These are phyloP conservation scores for Vigna radiata DNA, from an alignment of 306 rosid genomes.

Conservation along the genomic window DNA sequence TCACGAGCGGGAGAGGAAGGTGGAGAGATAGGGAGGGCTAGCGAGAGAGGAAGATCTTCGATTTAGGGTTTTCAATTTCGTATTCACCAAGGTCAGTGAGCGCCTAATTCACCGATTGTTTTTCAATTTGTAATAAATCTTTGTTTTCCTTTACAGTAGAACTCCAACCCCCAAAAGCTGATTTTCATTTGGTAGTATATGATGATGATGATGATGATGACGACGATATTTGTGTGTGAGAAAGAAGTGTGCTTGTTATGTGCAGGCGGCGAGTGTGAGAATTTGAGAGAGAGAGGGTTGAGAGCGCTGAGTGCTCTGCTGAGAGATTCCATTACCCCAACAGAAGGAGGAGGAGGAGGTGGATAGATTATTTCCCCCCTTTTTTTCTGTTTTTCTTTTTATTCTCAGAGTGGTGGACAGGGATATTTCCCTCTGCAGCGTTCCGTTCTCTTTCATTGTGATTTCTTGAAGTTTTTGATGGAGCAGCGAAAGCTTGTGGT, in stretches of 20 bases:
- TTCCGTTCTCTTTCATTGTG: conserved; percentile 37
- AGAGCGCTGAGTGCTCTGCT: conserved; percentile 63
- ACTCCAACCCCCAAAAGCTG: conserved; percentile 49
- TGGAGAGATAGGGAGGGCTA: conserved; percentile 23
- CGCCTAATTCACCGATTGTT: conserved; percentile 42
- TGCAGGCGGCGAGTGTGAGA: conserved; percentile 96
- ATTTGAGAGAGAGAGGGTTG: conserved; percentile 77
- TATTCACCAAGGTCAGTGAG: conserved; percentile 81
- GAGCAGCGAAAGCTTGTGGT: conserved; percentile 98
- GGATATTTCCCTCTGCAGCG: conserved; percentile 52
- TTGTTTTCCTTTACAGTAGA: conserved; percentile 41
- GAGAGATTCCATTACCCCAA: conserved; percentile 42
- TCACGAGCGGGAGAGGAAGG: conserved; percentile 43
- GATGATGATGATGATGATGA: conserved; percentile 50
- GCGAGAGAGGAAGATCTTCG: conserved; percentile 52
- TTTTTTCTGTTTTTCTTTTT: no score
- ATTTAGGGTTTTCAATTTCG: conserved; percentile 58
- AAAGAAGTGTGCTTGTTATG: conserved; percentile 85
- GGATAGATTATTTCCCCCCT: conserved; percentile 53
- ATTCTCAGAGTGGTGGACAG: conserved; percentile 23
- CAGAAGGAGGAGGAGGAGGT: conserved; percentile 44
- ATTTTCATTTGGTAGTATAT: conserved; percentile 64
- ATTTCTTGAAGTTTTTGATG: conserved; percentile 51
- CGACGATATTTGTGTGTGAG: conserved; percentile 72
- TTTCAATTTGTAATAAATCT: conserved; percentile 36